Conservation (phyloP, 805 yeast species). For the Cyberlindnera maclurae region DNA sequence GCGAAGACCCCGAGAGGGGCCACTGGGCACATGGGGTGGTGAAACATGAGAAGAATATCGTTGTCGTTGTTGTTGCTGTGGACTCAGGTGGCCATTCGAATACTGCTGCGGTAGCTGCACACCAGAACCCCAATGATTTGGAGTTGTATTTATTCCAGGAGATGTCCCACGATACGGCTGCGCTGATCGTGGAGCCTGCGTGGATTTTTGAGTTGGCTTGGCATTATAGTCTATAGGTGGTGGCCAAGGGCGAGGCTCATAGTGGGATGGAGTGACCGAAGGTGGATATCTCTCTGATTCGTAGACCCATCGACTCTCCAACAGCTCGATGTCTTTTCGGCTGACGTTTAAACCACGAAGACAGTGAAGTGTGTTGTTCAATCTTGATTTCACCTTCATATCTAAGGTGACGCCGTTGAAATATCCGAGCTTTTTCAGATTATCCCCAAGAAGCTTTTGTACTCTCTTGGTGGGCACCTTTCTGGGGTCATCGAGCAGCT, state of each 20-base stretch:
- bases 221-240: not conserved
- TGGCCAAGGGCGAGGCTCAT: slow-evolving; percentile 1
- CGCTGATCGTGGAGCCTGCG: not conserved
- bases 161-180: no score
- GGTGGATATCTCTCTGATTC: slow-evolving; percentile 1
- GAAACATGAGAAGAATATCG: no score
- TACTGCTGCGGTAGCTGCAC: not conserved
- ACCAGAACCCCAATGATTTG: no score
- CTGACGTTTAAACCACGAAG: slow-evolving; percentile 1
- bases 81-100: not conserved
- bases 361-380: slow-evolving; percentile 2
- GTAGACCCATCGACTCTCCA: slow-evolving; percentile 4
- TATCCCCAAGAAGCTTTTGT: not conserved
- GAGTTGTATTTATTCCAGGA: no score
- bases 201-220: not conserved
- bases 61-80: slow-evolving; percentile 6
- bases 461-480: slow-evolving; percentile 1
- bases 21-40: not conserved
- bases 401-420: slow-evolving; percentile 4
- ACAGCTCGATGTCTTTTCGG: slow-evolving; percentile 1
- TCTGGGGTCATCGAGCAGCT: not conserved
- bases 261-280: not conserved
- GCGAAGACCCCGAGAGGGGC: no score
- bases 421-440: slow-evolving; percentile 1
- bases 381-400: slow-evolving; percentile 1